These are phyloP conservation scores for Selaginella tamariscina DNA, from an alignment of 75 land plant species.

Conservation along the genomic window DNA sequence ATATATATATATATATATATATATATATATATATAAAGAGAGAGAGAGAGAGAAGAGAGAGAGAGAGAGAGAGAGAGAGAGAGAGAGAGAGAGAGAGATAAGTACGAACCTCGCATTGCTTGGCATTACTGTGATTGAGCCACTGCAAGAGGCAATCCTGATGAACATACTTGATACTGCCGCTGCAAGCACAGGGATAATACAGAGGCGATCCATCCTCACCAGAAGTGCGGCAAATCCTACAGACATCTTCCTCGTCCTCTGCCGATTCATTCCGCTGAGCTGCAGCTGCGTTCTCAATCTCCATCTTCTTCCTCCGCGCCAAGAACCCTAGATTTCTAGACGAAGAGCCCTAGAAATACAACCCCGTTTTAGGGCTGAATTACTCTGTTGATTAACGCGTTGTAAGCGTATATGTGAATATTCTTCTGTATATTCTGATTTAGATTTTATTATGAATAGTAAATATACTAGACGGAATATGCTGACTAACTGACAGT, in stretches of 20 bases:
- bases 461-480: too few species aligned
- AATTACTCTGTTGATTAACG: too few species aligned
- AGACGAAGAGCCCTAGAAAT: too few species aligned
- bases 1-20: conserved; percentile 6
- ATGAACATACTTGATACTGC: conserved; percentile 91
- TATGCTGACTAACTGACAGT: too few species aligned
- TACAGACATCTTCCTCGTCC: conserved; percentile 86
- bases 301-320: neutral
- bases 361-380: too few species aligned
- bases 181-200: conserved; percentile 95
- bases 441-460: too few species aligned
- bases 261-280: conserved; percentile 41
- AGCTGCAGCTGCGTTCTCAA: neutral
- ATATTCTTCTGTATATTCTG: too few species aligned
- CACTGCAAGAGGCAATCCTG: conserved; percentile 97
- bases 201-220: conserved; percentile 66
- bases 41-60: too few species aligned
- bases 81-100: too few species aligned
- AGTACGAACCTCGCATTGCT: conserved; percentile 73
- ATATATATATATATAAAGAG: neutral
- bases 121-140: conserved; percentile 96
- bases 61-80: too few species aligned
- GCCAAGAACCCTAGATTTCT: neutral
- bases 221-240: conserved; percentile 86
- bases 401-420: too few species aligned